phyloP scores from a whole-genome alignment of 1,139 yeast species.

The Kodamaea ohmeri region DNA sequence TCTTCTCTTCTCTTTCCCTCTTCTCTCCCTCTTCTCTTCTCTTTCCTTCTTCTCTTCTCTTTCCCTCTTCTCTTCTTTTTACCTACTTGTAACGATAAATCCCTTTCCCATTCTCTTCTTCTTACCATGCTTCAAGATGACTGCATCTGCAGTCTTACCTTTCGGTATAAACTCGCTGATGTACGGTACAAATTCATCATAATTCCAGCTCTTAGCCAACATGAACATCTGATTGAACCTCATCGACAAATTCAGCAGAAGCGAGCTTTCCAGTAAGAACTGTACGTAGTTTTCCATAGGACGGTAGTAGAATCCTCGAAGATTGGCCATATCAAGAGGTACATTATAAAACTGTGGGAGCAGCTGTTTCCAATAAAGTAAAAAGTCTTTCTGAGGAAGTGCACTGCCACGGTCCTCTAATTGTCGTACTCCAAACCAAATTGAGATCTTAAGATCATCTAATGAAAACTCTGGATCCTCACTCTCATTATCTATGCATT shows the following conservation, averaged over 20 bases:
- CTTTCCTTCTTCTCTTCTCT: not conserved
- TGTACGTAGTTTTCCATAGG: conserved; percentile 47
- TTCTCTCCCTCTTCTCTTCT: not conserved
- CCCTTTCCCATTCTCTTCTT: conserved; percentile 58
- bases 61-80: not conserved
- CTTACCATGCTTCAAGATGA: conserved; percentile 74
- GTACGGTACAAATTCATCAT: conserved; percentile 71
- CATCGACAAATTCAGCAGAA: conserved; percentile 51
- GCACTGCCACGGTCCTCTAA: conserved; percentile 36
- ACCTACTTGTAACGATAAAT: conserved; percentile 13
- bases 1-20: not conserved
- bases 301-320: conserved; percentile 55
- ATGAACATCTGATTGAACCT: conserved; percentile 64
- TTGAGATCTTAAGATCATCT: conserved; percentile 41
- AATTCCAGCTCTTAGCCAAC: conserved; percentile 63
- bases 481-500: not conserved
- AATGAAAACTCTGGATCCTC: conserved; percentile 28
- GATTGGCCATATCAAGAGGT: conserved; percentile 49
- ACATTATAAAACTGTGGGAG: conserved; percentile 65
- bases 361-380: conserved; percentile 60
- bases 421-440: conserved; percentile 61
- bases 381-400: conserved; percentile 45
- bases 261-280: conserved; percentile 45
- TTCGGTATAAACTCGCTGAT: conserved; percentile 54
- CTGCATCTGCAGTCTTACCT: conserved; percentile 61